These are phyloP conservation scores for Backusella mclennaniae DNA, from an alignment of 192 early-diverging fungal genomes.

Conservation along the genomic window DNA sequence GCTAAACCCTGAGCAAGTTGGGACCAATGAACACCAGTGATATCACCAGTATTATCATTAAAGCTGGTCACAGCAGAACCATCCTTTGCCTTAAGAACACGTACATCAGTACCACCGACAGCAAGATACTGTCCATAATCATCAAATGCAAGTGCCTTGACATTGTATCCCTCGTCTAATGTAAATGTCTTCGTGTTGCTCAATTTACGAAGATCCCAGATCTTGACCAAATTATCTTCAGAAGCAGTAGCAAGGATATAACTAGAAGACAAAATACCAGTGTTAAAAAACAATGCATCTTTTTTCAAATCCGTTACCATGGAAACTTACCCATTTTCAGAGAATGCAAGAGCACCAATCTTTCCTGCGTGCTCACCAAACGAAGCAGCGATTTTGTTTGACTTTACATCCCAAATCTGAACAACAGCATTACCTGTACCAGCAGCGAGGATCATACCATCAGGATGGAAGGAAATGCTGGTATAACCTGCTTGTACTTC, in stretches of 20 bases:
- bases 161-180: slow-evolving; percentile 52
- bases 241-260: slow-evolving; percentile 85
- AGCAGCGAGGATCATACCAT: slow-evolving; percentile 84
- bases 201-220: slow-evolving; percentile 96
- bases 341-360: slow-evolving; percentile 77
- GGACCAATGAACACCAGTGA: slow-evolving; percentile 58
- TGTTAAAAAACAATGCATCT: background rate
- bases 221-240: slow-evolving; percentile 67
- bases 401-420: slow-evolving; percentile 84
- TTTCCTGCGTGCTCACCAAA: slow-evolving; percentile 64
- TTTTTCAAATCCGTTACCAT: background rate
- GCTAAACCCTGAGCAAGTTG: slow-evolving; percentile 54
- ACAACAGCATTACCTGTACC: slow-evolving; percentile 70
- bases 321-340: slow-evolving; percentile 74
- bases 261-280: background rate
- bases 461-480: slow-evolving; percentile 81
- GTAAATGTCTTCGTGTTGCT: slow-evolving; percentile 64
- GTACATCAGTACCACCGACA: slow-evolving; percentile 60
- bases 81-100: slow-evolving; percentile 69
- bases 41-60: slow-evolving; percentile 49
- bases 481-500: slow-evolving; percentile 55
- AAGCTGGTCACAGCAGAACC: slow-evolving; percentile 53
- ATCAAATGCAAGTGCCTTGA: slow-evolving; percentile 75
- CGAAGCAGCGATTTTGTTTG: slow-evolving; percentile 59
- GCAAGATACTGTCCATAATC: slow-evolving; percentile 82